Percentiles rank a stretch among this genome's conserved stretches.
phyloP scores from a whole-genome alignment of 257 asterid species.

The Nyctanthes arbortristis region DNA sequence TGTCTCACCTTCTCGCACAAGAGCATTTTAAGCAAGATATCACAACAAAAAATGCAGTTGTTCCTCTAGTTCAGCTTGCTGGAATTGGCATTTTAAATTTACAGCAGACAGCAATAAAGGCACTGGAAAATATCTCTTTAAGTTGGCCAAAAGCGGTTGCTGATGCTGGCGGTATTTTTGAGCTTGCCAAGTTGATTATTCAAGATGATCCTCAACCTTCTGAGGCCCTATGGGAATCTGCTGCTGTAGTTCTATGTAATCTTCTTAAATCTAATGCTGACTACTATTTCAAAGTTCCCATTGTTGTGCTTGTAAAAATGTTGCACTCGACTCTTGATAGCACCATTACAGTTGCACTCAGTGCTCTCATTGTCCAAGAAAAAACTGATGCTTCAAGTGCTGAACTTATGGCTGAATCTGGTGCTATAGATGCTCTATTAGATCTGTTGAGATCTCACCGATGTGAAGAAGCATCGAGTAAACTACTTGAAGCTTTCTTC shows the following conservation, averaged over 20 bases:
- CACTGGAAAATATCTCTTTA: constrained; percentile 68
- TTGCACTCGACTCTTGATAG: constrained; percentile 49
- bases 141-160: constrained; percentile 84
- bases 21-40: constrained; percentile 86
- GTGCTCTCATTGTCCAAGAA: constrained; percentile 72
- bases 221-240: constrained; percentile 69
- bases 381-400: constrained; percentile 62
- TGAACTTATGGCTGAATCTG: constrained; percentile 74
- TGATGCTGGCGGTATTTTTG: constrained; percentile 85
- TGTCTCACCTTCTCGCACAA: constrained; percentile 78
- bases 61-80: constrained; percentile 84
- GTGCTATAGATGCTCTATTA: constrained; percentile 76
- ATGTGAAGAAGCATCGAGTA: constrained; percentile 72
- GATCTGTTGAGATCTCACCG: constrained; percentile 83
- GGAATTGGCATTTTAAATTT: constrained; percentile 72
- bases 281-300: constrained; percentile 59
- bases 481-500: constrained; percentile 71
- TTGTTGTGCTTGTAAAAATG: constrained; percentile 76
- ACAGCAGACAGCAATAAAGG: constrained; percentile 78
- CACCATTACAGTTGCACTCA: constrained; percentile 59
- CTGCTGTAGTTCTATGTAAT: constrained; percentile 73
- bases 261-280: constrained; percentile 53
- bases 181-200: constrained; percentile 72
- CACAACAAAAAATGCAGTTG: constrained; percentile 65
- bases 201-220: constrained; percentile 80